Conservation (phyloP, 2,329 filamentous ascomycete genomes). For the Microsporum audouinii region DNA sequence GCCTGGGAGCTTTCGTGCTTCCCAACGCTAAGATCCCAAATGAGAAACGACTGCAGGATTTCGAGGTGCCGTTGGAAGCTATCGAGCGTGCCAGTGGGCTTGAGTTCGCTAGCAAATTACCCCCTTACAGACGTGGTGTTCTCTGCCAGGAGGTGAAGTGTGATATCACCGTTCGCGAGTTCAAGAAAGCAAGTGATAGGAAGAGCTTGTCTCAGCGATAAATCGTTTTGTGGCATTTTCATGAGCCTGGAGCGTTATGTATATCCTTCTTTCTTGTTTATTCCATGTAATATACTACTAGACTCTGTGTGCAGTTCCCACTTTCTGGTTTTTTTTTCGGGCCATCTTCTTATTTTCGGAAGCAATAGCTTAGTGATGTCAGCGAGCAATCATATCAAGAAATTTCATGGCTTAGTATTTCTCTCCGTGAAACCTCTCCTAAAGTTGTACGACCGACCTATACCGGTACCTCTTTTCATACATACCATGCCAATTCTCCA, state of each 20-base stretch:
- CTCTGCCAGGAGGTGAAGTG: slow-evolving; percentile 82
- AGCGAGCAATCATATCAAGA: neutral
- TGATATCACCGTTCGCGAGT: slow-evolving; percentile 73
- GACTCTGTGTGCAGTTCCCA: neutral
- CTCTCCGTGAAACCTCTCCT: neutral
- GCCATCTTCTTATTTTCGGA: neutral
- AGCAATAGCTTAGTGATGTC: neutral
- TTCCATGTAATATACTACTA: neutral
- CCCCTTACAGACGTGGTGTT: slow-evolving; percentile 58
- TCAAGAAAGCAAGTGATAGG: slow-evolving; percentile 41
- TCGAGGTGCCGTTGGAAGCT: slow-evolving; percentile 87
- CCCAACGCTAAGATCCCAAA: slow-evolving; percentile 86
- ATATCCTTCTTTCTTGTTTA: neutral
- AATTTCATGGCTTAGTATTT: neutral
- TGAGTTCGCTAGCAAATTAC: slow-evolving; percentile 76
- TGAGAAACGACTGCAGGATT: slow-evolving; percentile 73
- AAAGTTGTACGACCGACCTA: neutral
- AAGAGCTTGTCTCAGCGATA: slow-evolving; percentile 28
- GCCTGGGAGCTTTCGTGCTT: slow-evolving; percentile 85
- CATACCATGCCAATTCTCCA: neutral
- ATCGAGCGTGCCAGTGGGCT: slow-evolving; percentile 86
- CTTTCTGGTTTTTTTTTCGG: neutral
- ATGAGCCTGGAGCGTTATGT: neutral
- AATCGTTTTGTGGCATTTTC: neutral
- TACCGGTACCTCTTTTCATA: neutral